phyloP scores from a whole-genome alignment of 768 basidiomycete species.

The Auricularia heimuer region DNA sequence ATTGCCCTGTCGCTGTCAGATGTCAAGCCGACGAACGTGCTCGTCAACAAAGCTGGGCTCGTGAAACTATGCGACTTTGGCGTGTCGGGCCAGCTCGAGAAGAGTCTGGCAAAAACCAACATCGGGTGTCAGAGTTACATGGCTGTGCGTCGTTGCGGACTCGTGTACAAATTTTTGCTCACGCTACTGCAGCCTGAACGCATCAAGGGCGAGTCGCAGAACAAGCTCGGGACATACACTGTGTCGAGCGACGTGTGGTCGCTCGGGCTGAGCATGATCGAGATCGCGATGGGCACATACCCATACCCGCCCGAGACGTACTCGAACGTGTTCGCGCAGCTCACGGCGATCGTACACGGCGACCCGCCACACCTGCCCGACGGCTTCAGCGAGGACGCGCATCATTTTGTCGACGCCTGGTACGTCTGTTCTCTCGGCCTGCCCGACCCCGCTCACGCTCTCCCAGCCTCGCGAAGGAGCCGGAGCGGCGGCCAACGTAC shows the following conservation, averaged over 20 bases:
- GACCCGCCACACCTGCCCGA: constrained; percentile 82
- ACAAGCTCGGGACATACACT: constrained; percentile 81
- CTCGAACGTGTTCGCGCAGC: constrained; percentile 91
- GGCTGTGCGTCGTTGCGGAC: constrained; percentile 54
- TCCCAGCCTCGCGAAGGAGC: constrained; percentile 57
- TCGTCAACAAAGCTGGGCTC: constrained; percentile 79
- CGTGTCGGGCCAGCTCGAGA: constrained; percentile 96
- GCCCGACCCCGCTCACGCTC: not conserved
- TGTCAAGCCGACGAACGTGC: constrained; percentile 90
- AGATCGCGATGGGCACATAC: constrained; percentile 82
- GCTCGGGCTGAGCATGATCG: constrained; percentile 86
- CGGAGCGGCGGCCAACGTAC: constrained; percentile 72
- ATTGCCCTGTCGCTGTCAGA: constrained; percentile 31
- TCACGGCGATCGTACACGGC: constrained; percentile 93
- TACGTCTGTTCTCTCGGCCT: constrained; percentile 13
- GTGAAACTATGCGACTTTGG: constrained; percentile 98
- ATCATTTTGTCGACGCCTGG: constrained; percentile 76
- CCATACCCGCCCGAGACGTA: constrained; percentile 98
- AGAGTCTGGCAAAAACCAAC: constrained; percentile 92
- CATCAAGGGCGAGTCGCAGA: constrained; percentile 88
- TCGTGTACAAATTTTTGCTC: constrained; percentile 3
- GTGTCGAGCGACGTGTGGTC: constrained; percentile 98
- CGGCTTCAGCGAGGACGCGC: constrained; percentile 54
- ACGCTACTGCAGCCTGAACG: constrained; percentile 65
- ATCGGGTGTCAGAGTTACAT: constrained; percentile 99